A percentile compares a stretch with the other conserved stretches of the same genome.
phyloP scores from a whole-genome alignment of 306 rosid species.

The Leucaena leucocephala region DNA sequence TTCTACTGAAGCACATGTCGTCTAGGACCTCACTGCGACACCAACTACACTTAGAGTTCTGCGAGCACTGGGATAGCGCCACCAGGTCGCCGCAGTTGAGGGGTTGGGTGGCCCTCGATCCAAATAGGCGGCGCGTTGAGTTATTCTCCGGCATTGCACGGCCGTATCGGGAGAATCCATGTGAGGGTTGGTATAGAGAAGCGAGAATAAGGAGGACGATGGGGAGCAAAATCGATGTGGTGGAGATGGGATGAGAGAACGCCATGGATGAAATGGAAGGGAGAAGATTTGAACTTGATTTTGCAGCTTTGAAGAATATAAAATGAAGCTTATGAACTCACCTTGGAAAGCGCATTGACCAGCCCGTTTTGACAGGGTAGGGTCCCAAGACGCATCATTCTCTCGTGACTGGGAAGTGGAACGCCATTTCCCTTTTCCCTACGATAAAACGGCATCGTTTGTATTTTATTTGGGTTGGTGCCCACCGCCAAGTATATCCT shows the following conservation, averaged over 20 bases:
- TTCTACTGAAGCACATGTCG: constrained; percentile 74
- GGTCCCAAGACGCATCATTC: background rate
- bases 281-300: constrained; percentile 22
- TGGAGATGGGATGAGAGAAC: constrained; percentile 20
- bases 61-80: constrained; percentile 59
- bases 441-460: background rate
- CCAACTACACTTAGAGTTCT: constrained; percentile 75
- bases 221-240: constrained; percentile 18
- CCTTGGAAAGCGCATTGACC: background rate
- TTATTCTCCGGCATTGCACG: constrained; percentile 30
- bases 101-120: constrained; percentile 38
- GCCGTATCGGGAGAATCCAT: constrained; percentile 34
- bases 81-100: constrained; percentile 58
- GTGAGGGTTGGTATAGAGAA: constrained; percentile 35
- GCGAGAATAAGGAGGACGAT: constrained; percentile 36
- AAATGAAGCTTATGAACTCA: background rate
- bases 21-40: constrained; percentile 72
- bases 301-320: background rate
- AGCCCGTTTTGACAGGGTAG: background rate
- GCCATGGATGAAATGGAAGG: constrained; percentile 36
- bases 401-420: background rate
- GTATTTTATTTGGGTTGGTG: background rate
- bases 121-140: constrained; percentile 38
- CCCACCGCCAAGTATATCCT: background rate
- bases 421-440: background rate